A percentile compares a stretch with the other conserved stretches of the same genome.
Evolutionary conservation across 163 green algal genomes (phyloP).

Genomic region (Chloromonas sp.): DNA sequence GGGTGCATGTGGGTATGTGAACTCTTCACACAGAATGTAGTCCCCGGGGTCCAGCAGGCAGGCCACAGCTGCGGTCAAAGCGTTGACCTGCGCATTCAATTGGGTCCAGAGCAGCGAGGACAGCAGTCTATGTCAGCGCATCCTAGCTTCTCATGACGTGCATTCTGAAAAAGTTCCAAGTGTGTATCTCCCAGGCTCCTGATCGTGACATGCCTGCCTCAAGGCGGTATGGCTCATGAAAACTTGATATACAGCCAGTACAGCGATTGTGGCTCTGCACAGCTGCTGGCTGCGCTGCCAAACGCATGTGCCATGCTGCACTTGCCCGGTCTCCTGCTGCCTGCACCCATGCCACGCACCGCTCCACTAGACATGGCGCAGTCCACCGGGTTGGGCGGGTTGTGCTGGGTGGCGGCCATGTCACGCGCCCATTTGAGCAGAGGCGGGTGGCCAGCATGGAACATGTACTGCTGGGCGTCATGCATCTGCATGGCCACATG

Average conservation of each 20-base stretch:
- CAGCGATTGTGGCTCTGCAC: background rate
- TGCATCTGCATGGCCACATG: conserved; percentile 18
- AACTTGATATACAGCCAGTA: no score
- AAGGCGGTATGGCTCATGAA: no score
- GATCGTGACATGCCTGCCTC: background rate
- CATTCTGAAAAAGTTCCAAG: background rate
- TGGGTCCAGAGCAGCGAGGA: background rate
- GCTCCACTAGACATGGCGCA: conserved; percentile 3
- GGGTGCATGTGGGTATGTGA: conserved; percentile 61
- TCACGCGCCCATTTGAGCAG: conserved; percentile 46
- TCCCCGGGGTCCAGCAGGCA: conserved; percentile 35
- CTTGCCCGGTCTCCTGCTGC: background rate
- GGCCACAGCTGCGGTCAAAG: background rate
- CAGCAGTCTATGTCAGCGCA: background rate
- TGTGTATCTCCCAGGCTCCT: background rate
- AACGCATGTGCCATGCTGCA: background rate
- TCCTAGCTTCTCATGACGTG: background rate
- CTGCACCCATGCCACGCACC: conserved; percentile 1
- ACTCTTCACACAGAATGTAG: conserved; percentile 61
- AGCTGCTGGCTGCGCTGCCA: background rate
- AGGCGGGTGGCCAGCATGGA: conserved; percentile 46
- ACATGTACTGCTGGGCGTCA: conserved; percentile 67
- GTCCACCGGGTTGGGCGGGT: conserved; percentile 16
- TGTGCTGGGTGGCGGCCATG: conserved; percentile 40
- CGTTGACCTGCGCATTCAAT: conserved; percentile 2